Percentiles rank a stretch among this genome's conserved stretches.
These are phyloP conservation scores for Paraglomus occultum DNA, from an alignment of 192 early-diverging fungal genomes.

Conservation along the genomic window DNA sequence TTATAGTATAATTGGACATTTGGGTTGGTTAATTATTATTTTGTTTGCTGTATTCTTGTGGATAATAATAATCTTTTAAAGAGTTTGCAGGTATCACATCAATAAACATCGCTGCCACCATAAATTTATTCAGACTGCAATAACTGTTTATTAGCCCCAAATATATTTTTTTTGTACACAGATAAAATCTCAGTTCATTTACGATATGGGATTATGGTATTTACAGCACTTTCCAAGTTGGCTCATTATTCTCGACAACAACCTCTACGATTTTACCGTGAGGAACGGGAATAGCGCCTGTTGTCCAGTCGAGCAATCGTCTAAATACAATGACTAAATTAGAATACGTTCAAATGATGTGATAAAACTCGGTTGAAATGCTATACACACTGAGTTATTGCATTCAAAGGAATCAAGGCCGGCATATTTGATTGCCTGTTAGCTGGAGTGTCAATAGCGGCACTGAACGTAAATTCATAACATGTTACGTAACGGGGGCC, in stretches of 20 bases:
- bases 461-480: conserved; percentile 34
- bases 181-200: too few species aligned
- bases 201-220: background rate
- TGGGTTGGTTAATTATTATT: too few species aligned
- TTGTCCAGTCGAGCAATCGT: conserved; percentile 59
- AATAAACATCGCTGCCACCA: too few species aligned
- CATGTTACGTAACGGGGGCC: background rate
- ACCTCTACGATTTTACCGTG: conserved; percentile 66
- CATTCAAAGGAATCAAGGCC: conserved; percentile 85
- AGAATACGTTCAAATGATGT: background rate
- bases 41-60: too few species aligned
- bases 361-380: background rate
- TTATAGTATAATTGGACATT: too few species aligned
- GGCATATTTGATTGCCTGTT: conserved; percentile 87
- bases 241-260: conserved; percentile 55
- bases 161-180: too few species aligned
- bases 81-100: too few species aligned
- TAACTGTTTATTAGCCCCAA: too few species aligned
- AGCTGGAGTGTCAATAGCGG: conserved; percentile 86
- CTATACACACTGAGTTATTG: conserved; percentile 59
- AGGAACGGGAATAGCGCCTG: conserved; percentile 39
- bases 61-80: too few species aligned
- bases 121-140: too few species aligned
- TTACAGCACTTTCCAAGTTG: conserved; percentile 53
- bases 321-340: conserved; percentile 25